A percentile compares a stretch with the other conserved stretches of the same genome.
phyloP scores from a whole-genome alignment of 768 basidiomycete species.

The Lactarius indigo region DNA sequence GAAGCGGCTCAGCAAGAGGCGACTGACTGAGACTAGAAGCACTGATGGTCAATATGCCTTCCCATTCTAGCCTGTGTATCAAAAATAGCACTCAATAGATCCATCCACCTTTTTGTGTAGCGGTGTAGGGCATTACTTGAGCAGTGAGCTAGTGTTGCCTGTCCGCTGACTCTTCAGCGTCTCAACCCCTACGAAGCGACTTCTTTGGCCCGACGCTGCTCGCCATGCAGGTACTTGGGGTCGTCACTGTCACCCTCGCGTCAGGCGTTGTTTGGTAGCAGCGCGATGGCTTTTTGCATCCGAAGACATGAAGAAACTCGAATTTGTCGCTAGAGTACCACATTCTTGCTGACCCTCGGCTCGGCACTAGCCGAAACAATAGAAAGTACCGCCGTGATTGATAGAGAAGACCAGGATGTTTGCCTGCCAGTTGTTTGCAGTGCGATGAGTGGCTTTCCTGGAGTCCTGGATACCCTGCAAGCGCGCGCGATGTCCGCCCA shows the following conservation, averaged over 20 bases:
- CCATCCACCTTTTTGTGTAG: background rate
- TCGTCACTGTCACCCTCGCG: background rate
- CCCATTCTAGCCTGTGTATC: too few relatives aligned
- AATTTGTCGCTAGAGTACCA: background rate
- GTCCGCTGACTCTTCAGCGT: background rate
- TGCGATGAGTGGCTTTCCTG: background rate
- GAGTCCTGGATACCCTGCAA: background rate
- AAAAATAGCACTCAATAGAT: too few relatives aligned
- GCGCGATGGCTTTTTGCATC: background rate
- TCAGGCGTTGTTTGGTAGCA: background rate
- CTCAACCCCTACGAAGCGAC: background rate
- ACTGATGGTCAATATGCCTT: background rate
- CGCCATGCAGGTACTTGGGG: background rate
- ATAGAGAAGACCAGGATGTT: slow-evolving; percentile 75
- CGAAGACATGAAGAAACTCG: background rate
- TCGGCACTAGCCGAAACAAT: background rate
- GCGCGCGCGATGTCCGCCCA: background rate
- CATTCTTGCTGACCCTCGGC: background rate
- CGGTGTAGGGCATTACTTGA: background rate
- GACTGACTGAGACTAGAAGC: background rate
- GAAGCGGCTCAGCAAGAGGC: background rate
- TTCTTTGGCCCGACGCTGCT: background rate
- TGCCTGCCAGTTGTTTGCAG: background rate
- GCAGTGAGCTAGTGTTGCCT: background rate
- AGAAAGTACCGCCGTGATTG: too few relatives aligned